Percentiles rank a stretch among this genome's conserved stretches.
phyloP scores from a whole-genome alignment of 2,329 filamentous ascomycete genomes.

The Xylaria arbuscula region DNA sequence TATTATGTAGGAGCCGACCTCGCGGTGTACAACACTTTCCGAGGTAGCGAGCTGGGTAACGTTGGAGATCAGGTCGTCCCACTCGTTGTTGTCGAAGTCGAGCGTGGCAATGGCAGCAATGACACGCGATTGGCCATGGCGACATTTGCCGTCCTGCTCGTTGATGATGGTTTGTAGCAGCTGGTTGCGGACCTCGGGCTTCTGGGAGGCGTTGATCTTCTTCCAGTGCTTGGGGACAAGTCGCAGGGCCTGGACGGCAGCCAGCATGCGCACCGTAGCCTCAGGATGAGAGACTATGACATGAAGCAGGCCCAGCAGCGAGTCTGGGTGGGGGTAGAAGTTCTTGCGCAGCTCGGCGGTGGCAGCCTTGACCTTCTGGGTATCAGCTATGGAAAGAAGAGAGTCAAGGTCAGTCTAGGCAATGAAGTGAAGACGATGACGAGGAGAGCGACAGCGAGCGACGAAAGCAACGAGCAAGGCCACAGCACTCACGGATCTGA shows the following conservation, averaged over 20 bases:
- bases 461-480: conserved; percentile 28
- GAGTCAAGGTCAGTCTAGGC: conserved; percentile 50
- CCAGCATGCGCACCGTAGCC: conserved; percentile 82
- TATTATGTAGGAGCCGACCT: conserved; percentile 92
- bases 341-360: conserved; percentile 91
- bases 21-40: conserved; percentile 79
- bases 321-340: conserved; percentile 88
- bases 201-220: conserved; percentile 77
- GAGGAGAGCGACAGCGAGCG: not conserved
- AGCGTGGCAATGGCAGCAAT: conserved; percentile 87
- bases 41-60: conserved; percentile 84
- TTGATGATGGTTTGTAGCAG: conserved; percentile 85
- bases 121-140: conserved; percentile 88
- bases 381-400: conserved; percentile 73
- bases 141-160: conserved; percentile 79
- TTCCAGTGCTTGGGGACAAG: conserved; percentile 89
- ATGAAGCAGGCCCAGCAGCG: conserved; percentile 87
- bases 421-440: conserved; percentile 4
- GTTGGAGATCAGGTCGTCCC: conserved; percentile 81
- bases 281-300: conserved; percentile 83
- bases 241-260: conserved; percentile 88
- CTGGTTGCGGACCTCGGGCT: conserved; percentile 81
- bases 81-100: conserved; percentile 88
- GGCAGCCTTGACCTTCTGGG: conserved; percentile 87
- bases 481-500: conserved; percentile 77